Evolutionary conservation across 208 protist species (phyloP).

Genomic region (Borovskyia barvae): DNA sequence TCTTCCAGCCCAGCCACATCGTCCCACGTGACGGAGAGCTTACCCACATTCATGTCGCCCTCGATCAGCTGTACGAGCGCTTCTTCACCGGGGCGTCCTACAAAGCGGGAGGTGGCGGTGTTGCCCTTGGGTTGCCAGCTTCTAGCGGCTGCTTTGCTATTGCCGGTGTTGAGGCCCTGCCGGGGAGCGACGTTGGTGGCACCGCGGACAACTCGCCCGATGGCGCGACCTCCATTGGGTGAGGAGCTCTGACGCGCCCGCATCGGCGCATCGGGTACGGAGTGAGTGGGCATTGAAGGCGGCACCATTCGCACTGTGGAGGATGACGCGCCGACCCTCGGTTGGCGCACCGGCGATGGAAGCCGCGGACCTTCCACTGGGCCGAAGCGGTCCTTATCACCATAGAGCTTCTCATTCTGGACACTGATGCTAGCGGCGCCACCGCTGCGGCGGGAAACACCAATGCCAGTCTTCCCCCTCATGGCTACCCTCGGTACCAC

Average conservation of each 20-base stretch:
- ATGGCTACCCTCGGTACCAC: background rate
- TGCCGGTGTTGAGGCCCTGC: background rate
- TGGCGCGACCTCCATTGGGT: background rate
- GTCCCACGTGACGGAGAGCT: slow-evolving; percentile 72
- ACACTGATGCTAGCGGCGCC: slow-evolving; percentile 18
- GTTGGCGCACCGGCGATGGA: background rate
- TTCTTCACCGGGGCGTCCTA: slow-evolving; percentile 68
- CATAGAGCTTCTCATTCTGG: slow-evolving; percentile 60
- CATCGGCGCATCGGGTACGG: too few species aligned
- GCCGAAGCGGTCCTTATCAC: slow-evolving; percentile 82
- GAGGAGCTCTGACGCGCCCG: too few species aligned
- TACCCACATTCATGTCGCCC: slow-evolving; percentile 77
- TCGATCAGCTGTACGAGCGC: slow-evolving; percentile 83
- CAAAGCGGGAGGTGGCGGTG: slow-evolving; percentile 42
- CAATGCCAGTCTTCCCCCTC: slow-evolving; percentile 11
- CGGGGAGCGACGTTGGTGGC: background rate
- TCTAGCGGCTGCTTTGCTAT: background rate
- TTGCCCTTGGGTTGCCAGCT: slow-evolving; percentile 14
- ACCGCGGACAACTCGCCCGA: background rate
- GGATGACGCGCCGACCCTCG: slow-evolving; percentile 3
- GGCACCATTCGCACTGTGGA: background rate
- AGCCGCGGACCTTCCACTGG: slow-evolving; percentile 37
- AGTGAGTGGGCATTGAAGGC: background rate
- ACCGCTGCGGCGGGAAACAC: background rate
- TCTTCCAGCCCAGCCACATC: slow-evolving; percentile 90